Evolutionary conservation across 495 filamentous ascomycete species (phyloP).

Genomic region (Xylaria cubensis): DNA sequence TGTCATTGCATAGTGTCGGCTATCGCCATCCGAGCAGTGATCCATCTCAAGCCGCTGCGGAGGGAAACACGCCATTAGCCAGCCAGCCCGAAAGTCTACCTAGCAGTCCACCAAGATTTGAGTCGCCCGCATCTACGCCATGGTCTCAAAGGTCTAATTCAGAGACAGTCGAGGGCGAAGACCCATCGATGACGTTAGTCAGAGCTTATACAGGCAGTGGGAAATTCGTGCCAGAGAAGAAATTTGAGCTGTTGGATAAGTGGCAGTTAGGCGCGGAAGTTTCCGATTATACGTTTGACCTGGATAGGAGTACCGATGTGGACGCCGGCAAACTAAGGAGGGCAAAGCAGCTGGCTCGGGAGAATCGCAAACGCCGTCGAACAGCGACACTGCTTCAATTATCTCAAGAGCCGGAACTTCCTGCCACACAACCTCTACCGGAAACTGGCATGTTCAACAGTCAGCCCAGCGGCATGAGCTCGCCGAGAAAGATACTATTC

Average conservation of each 20-base stretch:
- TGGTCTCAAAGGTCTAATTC: constrained; percentile 22
- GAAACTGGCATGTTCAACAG: constrained; percentile 33
- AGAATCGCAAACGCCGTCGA: constrained; percentile 38
- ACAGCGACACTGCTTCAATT: constrained; percentile 34
- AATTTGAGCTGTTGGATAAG: constrained; percentile 38
- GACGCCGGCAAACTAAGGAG: constrained; percentile 34
- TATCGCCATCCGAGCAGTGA: constrained; percentile 24
- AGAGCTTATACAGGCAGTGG: constrained; percentile 40
- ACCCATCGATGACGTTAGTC: constrained; percentile 38
- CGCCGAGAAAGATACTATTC: constrained; percentile 31
- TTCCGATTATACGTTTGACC: constrained; percentile 38
- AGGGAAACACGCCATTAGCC: constrained; percentile 32
- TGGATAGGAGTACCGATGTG: constrained; percentile 32
- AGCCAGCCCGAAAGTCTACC: constrained; percentile 34
- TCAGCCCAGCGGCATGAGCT: constrained; percentile 27
- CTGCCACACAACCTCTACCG: constrained; percentile 37
- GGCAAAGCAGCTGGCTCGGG: constrained; percentile 34
- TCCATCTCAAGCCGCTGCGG: constrained; percentile 16
- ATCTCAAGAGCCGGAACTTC: constrained; percentile 34
- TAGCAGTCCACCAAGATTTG: constrained; percentile 27
- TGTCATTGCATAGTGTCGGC: constrained; percentile 35
- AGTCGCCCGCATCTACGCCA: constrained; percentile 25
- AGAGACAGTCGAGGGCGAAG: constrained; percentile 30
- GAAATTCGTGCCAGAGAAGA: constrained; percentile 35
- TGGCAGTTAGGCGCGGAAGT: constrained; percentile 37